Evolutionary conservation across 352 stramenopile species (phyloP).

Genomic region (Pythium insidiosum): DNA sequence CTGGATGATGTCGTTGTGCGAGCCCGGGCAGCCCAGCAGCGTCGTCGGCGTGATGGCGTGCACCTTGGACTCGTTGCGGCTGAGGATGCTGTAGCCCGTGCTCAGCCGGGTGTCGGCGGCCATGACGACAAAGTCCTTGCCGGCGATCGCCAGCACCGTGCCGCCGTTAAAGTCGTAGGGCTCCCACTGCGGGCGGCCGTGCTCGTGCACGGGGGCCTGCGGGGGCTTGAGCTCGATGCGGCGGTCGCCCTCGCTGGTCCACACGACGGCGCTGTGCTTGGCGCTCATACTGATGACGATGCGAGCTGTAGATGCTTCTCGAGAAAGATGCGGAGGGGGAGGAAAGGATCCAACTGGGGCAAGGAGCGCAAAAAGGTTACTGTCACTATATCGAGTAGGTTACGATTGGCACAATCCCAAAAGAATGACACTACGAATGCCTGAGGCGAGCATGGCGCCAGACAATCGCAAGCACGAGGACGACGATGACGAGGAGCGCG

Average conservation of each 20-base stretch:
- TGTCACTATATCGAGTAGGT: too few relatives aligned
- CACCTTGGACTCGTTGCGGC: slow-evolving; percentile 91
- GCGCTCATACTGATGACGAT: too few relatives aligned
- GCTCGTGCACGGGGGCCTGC: slow-evolving; percentile 18
- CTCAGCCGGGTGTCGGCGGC: slow-evolving; percentile 94
- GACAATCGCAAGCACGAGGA: too few relatives aligned
- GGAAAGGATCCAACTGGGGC: too few relatives aligned
- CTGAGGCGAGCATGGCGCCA: too few relatives aligned
- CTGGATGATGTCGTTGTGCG: slow-evolving; percentile 84
- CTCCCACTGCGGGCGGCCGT: slow-evolving; percentile 56
- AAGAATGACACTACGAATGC: too few relatives aligned
- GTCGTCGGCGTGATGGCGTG: slow-evolving; percentile 61
- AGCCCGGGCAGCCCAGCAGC: slow-evolving; percentile 70
- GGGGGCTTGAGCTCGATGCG: slow-evolving; percentile 26
- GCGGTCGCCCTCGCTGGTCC: slow-evolving; percentile 52
- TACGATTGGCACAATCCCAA: too few relatives aligned
- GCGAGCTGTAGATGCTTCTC: too few relatives aligned
- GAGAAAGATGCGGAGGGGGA: too few relatives aligned
- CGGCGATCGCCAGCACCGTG: slow-evolving; percentile 90
- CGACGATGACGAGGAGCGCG: too few relatives aligned
- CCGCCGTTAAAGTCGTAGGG: slow-evolving; percentile 85
- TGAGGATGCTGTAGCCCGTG: slow-evolving; percentile 97
- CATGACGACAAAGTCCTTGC: slow-evolving; percentile 94
- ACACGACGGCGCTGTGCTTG: slow-evolving; percentile 51
- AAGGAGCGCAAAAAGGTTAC: too few relatives aligned